phyloP scores from a whole-genome alignment of 257 asterid genomes.

The Nyctanthes arbortristis region DNA sequence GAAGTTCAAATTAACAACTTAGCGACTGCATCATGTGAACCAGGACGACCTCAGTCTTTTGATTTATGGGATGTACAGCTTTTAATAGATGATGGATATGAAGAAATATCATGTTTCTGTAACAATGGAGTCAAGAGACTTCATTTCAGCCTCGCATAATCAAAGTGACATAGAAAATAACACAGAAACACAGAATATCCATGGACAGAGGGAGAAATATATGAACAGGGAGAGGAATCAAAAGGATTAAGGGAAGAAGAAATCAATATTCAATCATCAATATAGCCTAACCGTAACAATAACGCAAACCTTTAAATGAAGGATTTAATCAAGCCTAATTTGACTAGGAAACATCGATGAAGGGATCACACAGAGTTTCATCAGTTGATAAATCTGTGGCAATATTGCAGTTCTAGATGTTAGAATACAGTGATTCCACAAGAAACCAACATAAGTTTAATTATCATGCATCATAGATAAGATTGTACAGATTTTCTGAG shows the following conservation, averaged over 20 bases:
- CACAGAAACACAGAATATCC: too few relatives aligned
- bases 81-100: neutral
- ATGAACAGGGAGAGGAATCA: too few relatives aligned
- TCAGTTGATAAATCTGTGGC: neutral
- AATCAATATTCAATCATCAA: too few relatives aligned
- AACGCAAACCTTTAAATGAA: too few relatives aligned
- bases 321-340: too few relatives aligned
- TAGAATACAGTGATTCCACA: neutral
- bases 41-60: neutral
- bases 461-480: neutral
- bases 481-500: neutral
- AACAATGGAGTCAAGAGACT: neutral
- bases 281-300: too few relatives aligned
- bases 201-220: too few relatives aligned
- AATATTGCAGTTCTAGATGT: conserved; percentile 15
- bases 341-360: too few relatives aligned
- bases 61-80: neutral
- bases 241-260: too few relatives aligned
- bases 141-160: neutral
- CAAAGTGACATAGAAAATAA: too few relatives aligned
- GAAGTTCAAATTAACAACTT: neutral
- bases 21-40: neutral
- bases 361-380: neutral
- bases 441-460: neutral
- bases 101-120: neutral